A percentile compares a stretch with the other conserved stretches of the same genome.
Evolutionary conservation across 306 rosid species (phyloP).

Genomic region (Neltuma alba): DNA sequence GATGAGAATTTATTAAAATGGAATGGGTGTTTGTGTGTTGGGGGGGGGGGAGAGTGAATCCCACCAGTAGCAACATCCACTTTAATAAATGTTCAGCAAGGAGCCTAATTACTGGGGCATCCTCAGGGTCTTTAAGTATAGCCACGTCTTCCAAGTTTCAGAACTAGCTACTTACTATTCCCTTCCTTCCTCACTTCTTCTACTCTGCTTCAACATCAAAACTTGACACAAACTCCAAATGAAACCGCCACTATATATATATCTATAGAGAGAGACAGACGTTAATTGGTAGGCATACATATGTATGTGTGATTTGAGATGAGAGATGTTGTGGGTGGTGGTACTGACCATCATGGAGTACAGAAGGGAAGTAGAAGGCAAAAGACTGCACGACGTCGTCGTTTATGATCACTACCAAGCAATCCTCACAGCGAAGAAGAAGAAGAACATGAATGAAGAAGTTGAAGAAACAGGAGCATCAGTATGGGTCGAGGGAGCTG

Average conservation of each 20-base stretch:
- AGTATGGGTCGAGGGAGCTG: slow-evolving; percentile 48
- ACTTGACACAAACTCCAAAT: not conserved
- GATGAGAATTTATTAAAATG: not conserved
- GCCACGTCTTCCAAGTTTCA: not conserved
- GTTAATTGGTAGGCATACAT: not conserved
- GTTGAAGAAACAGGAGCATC: not conserved
- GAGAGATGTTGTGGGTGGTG: not conserved
- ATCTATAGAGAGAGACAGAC: not conserved
- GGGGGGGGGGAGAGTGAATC: not conserved
- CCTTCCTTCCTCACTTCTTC: not conserved
- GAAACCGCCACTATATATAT: not conserved
- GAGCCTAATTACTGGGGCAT: not conserved
- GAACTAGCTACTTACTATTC: not conserved
- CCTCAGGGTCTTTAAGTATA: not conserved
- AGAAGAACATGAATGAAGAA: not conserved
- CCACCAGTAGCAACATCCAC: not conserved
- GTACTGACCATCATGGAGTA: slow-evolving; percentile 49
- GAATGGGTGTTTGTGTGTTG: not conserved
- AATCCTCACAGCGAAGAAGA: not conserved
- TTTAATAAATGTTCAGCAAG: not conserved
- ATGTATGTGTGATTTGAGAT: not conserved
- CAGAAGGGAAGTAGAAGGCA: slow-evolving; percentile 63
- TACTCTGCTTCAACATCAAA: not conserved
- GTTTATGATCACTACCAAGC: not conserved
- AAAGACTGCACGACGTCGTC: slow-evolving; percentile 63